Percentiles rank a stretch among this genome's conserved stretches.
Conservation (phyloP, 2,329 filamentous ascomycete species). For the Helotiales sp. region DNA sequence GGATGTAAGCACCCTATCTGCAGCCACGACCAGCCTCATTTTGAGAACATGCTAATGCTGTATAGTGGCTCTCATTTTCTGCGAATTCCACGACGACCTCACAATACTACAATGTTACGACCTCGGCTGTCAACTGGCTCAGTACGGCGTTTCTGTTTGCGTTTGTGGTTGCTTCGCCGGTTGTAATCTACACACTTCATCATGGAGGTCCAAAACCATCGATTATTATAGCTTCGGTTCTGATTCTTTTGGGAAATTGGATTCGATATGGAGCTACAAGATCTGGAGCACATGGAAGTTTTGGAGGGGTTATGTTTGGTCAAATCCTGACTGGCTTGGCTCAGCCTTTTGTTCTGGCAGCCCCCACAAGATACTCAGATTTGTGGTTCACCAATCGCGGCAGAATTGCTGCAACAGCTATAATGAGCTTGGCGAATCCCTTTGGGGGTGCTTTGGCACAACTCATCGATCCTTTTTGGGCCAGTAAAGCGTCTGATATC, state of each 20-base stretch:
- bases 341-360: slow-evolving; percentile 88
- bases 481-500: slow-evolving; percentile 58
- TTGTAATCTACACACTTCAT: slow-evolving; percentile 76
- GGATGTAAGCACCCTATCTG: slow-evolving; percentile 67
- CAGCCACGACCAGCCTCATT: slow-evolving; percentile 2
- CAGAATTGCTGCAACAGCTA: slow-evolving; percentile 81
- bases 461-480: slow-evolving; percentile 80
- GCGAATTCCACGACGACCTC: slow-evolving; percentile 76
- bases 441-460: slow-evolving; percentile 88
- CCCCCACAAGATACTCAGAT: slow-evolving; percentile 88
- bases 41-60: slow-evolving; percentile 8
- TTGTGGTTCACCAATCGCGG: slow-evolving; percentile 89
- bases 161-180: slow-evolving; percentile 72
- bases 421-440: slow-evolving; percentile 84
- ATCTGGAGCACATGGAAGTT: slow-evolving; percentile 57
- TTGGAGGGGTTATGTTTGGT: slow-evolving; percentile 81
- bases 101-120: slow-evolving; percentile 71
- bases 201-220: slow-evolving; percentile 73
- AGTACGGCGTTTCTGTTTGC: slow-evolving; percentile 85
- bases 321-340: slow-evolving; percentile 87
- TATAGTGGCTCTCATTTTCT: slow-evolving; percentile 90
- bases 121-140: slow-evolving; percentile 87
- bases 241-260: slow-evolving; percentile 87
- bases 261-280: slow-evolving; percentile 75
- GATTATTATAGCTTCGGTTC: slow-evolving; percentile 69